Evolutionary conservation across 192 early-diverging fungal genomes (phyloP), one percentile per base, ranked within the genome.

Genomic region (Pilobolus umbonatus): DNA sequence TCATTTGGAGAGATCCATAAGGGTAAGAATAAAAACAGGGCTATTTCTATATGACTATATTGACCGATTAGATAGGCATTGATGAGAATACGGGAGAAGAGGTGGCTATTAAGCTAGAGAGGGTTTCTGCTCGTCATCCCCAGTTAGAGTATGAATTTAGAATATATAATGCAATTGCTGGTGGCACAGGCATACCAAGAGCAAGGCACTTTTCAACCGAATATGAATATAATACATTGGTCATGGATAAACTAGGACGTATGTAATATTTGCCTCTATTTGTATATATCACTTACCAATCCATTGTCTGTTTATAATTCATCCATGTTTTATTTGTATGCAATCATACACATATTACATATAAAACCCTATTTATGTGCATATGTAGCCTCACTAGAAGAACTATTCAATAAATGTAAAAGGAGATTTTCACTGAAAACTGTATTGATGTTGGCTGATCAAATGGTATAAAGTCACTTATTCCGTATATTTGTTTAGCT

Each of bases 1-100:
- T 92, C 89, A 39, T 98, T 98, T 85, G 96, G 96, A 57, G 96
- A 96, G 68, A 94, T 98, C 65, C 96, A 90, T 71, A 83, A 95
- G 45, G 91, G 91, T 90, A 76, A 64, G 77, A 57, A 77, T 21
- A 12, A 28, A 10, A 29, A 22, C 11, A 49, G 12, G 12, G 2
- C 14, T 11, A 21, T n/a, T 25, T 25, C 0, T 34, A 22, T 6
- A 39, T 22, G 17, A 39, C 35, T 11, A n/a, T 32, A 35, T 48
- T 26, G 12, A 7, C 5, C 19, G 28, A 17, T 17, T 25, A 47
- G 14, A 29, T 57, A 86, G 91, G 89, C 2, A 87, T 86, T 35
- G 92, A 93, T 55, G 75, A 88, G 29, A 80, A 88, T 62, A 93
- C 88, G 61, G 88, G 88, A 55, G 95, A 98, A 71, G 96, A 98